These are phyloP conservation scores for Piper longum DNA, from an alignment of 164 flowering plant genomes.

Conservation along the genomic window DNA sequence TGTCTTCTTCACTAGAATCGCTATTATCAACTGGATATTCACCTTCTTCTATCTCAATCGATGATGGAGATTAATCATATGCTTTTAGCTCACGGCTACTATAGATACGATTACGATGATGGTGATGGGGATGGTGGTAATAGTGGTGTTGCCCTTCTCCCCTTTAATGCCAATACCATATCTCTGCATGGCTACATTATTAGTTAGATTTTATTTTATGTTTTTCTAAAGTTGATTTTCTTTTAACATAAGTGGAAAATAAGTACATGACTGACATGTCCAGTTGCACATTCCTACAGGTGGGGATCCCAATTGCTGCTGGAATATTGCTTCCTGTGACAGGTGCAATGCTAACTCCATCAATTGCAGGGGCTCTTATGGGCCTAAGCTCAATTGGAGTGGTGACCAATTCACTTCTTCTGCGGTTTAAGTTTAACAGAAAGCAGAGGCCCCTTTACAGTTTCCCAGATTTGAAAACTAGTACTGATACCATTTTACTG, in stretches of 20 bases:
- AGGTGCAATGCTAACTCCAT: slow-evolving; percentile 84
- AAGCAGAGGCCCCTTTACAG: slow-evolving; percentile 17
- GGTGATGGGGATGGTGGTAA: too few relatives aligned
- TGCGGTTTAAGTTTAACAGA: slow-evolving; percentile 47
- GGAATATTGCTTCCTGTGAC: slow-evolving; percentile 74
- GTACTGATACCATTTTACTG: slow-evolving; percentile 9
- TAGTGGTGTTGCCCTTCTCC: too few relatives aligned
- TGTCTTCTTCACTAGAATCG: too few relatives aligned
- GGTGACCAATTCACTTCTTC: slow-evolving; percentile 72
- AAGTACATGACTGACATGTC: not conserved
- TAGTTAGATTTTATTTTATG: too few relatives aligned
- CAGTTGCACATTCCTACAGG: slow-evolving; percentile 20
- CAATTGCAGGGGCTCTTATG: slow-evolving; percentile 97
- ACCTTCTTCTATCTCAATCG: too few relatives aligned
- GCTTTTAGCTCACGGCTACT: too few relatives aligned
- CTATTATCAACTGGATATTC: too few relatives aligned
- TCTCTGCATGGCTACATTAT: too few relatives aligned
- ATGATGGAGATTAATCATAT: too few relatives aligned
- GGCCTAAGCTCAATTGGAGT: slow-evolving; percentile 87
- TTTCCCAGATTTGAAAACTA: slow-evolving; percentile 6
- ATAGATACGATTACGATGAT: too few relatives aligned
- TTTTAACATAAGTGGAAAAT: not conserved
- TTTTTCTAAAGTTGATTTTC: not conserved
- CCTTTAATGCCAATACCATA: too few relatives aligned
- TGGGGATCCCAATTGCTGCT: slow-evolving; percentile 92